Percentiles rank a stretch among this genome's conserved stretches.
These are phyloP conservation scores for Boletellus sp. DNA, from an alignment of 1,284 basidiomycete genomes.

Conservation along the genomic window DNA sequence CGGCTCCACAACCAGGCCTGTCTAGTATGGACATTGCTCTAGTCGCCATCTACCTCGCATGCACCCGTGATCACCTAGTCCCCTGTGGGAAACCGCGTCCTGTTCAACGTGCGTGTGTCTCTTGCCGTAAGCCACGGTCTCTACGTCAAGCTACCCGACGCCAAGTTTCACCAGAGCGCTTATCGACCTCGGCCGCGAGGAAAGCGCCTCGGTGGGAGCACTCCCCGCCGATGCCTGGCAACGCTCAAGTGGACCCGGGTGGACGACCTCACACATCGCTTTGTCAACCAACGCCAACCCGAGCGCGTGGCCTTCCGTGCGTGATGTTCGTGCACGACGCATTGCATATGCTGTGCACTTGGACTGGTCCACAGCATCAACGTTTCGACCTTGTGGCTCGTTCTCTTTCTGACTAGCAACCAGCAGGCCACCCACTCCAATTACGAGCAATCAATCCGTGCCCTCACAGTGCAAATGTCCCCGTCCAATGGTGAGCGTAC, in stretches of 20 bases:
- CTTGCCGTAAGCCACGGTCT: no score
- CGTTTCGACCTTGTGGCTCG: constrained; percentile 2
- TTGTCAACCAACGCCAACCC: not conserved
- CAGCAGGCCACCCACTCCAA: not conserved
- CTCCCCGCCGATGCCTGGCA: no score
- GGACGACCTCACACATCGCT: not conserved
- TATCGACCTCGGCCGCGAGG: constrained; percentile 3
- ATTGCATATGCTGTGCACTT: constrained; percentile 10
- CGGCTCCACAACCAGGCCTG: not conserved
- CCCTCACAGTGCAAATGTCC: constrained; percentile 12
- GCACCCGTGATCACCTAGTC: no score
- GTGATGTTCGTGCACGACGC: constrained; percentile 16
- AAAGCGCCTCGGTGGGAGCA: no score
- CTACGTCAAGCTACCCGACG: not conserved
- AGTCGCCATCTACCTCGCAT: no score
- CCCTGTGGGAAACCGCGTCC: no score
- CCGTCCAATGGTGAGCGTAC: constrained; percentile 16
- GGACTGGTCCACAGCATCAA: constrained; percentile 11
- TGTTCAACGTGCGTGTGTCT: no score
- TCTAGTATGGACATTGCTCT: no score
- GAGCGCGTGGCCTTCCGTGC: constrained; percentile 7
- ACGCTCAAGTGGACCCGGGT: no score
- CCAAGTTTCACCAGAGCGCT: constrained; percentile 1
- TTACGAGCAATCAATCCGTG: constrained; percentile 7
- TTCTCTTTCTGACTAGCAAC: constrained; percentile 7